Conservation (phyloP, 768 basidiomycete species). For the Termitomyces heimii region DNA sequence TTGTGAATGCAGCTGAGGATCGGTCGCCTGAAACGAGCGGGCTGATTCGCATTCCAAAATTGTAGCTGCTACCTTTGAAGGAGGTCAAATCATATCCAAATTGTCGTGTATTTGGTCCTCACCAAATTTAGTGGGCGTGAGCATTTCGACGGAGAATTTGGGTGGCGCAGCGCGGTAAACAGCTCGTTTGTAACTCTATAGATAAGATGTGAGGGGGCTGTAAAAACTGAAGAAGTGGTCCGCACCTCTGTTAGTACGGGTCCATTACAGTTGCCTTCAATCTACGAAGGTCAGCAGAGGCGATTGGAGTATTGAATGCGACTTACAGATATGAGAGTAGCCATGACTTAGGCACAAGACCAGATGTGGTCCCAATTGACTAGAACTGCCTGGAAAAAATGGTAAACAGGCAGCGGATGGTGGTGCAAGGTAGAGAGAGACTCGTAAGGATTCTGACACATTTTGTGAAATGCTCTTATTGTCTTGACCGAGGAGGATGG, state of each 20-base stretch:
- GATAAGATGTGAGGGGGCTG: neutral
- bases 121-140: conserved; percentile 57
- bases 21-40: conserved; percentile 34
- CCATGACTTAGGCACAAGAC: conserved; percentile 2
- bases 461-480: conserved; percentile 26
- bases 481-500: conserved; percentile 14
- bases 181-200: conserved; percentile 55
- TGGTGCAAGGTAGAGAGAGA: conserved; percentile 10
- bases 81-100: conserved; percentile 1
- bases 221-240: neutral
- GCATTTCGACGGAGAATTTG: conserved; percentile 52
- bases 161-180: conserved; percentile 54
- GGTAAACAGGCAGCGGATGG: neutral
- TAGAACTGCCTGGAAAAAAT: neutral
- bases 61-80: conserved; percentile 41
- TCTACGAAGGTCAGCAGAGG: conserved; percentile 2
- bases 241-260: conserved; percentile 10
- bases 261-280: conserved; percentile 7
- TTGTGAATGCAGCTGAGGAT: conserved; percentile 31
- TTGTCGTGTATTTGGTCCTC: conserved; percentile 6
- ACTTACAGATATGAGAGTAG: conserved; percentile 1
- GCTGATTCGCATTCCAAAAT: conserved; percentile 58
- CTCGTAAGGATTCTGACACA: conserved; percentile 14
- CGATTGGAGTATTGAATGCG: neutral
- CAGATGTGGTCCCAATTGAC: neutral